Base-by-base conservation (phyloP, 2,329 filamentous ascomycete genomes). In the Fusarium praegraminearum region DNA sequence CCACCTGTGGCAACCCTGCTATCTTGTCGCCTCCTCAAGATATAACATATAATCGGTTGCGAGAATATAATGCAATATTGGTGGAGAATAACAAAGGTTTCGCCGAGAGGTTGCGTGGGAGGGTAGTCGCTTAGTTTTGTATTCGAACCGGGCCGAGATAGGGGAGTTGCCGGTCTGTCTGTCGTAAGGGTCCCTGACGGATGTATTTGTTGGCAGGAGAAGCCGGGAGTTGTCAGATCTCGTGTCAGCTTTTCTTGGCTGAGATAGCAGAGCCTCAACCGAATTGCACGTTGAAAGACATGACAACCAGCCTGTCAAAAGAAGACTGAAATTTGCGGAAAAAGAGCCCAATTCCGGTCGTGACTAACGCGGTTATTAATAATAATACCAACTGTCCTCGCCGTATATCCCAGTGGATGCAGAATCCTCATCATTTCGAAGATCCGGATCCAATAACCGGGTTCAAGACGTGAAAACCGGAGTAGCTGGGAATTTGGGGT, bases 311-410 rank as follows among this genome's bases (percentile, higher is more conserved):
- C 20, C 5, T 6, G 7, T 32, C 9, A 5, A 28, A 15, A 30
- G n/a, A 40, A 40, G 6, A 12, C 24, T 13, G 15, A 1, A 16
- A 6, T 16, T n/a, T 9, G 5, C 33, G 18, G 9, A 30, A 40
- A 40, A 18, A 11, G 0, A n/a, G 4, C 24, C 5, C 1, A 10
- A 4, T 1, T 41, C n/a, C 9, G 15, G 4, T 2, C 6, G 33
- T 40, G 33, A 40, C 49, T 51, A 40, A 51, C 18, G 32, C 35
- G 18, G 24, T 20, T 51, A 51, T 51, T 51, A 51, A 51, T 51
- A 51, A 28, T 41, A 40, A 41, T 9, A 41, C 7, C 30, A 36
- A 9, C 11, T 3, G 24, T 36, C 3, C 2, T 20, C 6, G 2
- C 18, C 2, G 0, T 13, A 22, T 16, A 13, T 41, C 9, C 13